Evolutionary conservation across 352 stramenopile species (phyloP).

Genomic region (Aphanomyces astaci): DNA sequence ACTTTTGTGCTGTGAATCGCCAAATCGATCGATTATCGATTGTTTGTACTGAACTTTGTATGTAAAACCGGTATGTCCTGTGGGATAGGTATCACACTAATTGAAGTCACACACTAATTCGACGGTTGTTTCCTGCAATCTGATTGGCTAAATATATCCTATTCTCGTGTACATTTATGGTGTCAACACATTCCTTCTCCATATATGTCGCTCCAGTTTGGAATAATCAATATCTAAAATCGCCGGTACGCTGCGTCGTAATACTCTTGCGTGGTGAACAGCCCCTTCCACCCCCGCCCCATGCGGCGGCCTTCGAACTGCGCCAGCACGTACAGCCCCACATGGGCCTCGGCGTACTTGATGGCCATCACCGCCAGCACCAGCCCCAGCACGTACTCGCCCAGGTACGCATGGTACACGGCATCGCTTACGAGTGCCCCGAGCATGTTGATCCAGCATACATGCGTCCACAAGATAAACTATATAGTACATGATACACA

Average conservation of each 20-base stretch:
- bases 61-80: too few relatives aligned
- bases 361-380: constrained; percentile 35
- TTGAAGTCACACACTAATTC: too few relatives aligned
- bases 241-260: constrained; percentile 67
- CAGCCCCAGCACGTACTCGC: constrained; percentile 48
- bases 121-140: too few relatives aligned
- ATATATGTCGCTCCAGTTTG: background rate
- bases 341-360: constrained; percentile 65
- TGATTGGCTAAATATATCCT: too few relatives aligned
- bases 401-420: constrained; percentile 54
- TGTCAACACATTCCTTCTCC: too few relatives aligned
- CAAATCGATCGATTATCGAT: too few relatives aligned
- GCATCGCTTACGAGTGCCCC: constrained; percentile 51
- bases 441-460: constrained; percentile 59
- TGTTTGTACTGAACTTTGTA: too few relatives aligned
- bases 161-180: too few relatives aligned
- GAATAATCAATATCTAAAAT: background rate
- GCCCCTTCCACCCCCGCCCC: constrained; percentile 60
- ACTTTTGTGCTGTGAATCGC: too few relatives aligned
- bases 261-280: constrained; percentile 81
- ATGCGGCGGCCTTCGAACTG: constrained; percentile 63
- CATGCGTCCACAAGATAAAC: constrained; percentile 60
- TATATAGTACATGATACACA: too few relatives aligned
- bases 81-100: too few relatives aligned
- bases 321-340: constrained; percentile 60